Conservation (phyloP, 202 grass and related monocot genomes). For the Alloteropsis angusta region DNA sequence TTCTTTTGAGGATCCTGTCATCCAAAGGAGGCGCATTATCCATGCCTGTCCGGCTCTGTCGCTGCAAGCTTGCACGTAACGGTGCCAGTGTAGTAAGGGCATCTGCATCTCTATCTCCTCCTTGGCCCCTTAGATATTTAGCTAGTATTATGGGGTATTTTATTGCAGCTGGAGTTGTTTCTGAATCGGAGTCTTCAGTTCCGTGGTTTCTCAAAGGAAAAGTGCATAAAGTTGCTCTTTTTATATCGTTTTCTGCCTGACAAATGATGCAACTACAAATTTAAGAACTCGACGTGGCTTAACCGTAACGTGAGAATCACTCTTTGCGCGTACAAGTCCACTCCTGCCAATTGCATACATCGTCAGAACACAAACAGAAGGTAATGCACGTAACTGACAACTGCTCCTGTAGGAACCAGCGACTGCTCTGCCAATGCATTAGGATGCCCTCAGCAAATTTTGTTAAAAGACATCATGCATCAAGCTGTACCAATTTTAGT, state of each 20-base stretch:
- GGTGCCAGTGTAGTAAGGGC: neutral
- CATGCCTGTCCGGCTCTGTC: neutral
- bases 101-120: neutral
- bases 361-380: neutral
- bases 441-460: neutral
- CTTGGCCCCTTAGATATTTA: neutral
- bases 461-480: neutral
- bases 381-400: neutral
- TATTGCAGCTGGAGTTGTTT: neutral
- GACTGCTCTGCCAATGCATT: neutral
- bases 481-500: neutral
- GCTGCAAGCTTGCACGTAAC: slow-evolving; percentile 11
- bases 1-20: neutral
- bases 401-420: neutral
- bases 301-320: neutral
- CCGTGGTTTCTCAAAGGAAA: neutral
- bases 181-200: neutral
- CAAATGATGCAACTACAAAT: neutral
- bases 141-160: neutral
- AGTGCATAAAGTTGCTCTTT: neutral
- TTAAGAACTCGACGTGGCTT: neutral
- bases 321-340: neutral
- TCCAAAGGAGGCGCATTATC: neutral
- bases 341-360: neutral
- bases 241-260: neutral